Conservation (phyloP, 495 filamentous ascomycete species). For the Penicillium flavigenum region DNA sequence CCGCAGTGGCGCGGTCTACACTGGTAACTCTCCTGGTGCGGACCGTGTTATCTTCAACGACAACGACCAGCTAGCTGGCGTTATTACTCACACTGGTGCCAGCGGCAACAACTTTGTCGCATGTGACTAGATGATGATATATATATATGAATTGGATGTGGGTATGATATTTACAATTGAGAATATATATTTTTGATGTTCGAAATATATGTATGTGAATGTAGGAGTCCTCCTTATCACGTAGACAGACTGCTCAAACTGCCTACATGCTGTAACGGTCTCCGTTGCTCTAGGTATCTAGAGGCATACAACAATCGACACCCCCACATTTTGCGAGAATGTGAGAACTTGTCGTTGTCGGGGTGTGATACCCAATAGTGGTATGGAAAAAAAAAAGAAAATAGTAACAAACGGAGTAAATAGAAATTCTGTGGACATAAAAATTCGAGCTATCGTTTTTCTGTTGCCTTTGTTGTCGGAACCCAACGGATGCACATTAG, state of each 20-base stretch:
- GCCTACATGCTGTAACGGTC: constrained; percentile 25
- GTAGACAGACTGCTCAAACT: constrained; percentile 22
- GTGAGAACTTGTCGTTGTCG: constrained; percentile 33
- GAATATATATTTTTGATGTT: background rate
- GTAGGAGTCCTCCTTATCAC: constrained; percentile 28
- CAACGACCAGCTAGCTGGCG: constrained; percentile 49
- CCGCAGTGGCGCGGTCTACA: constrained; percentile 52
- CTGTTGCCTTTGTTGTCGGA: background rate
- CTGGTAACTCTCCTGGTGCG: constrained; percentile 64
- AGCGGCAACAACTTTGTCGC: constrained; percentile 64
- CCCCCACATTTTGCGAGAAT: constrained; percentile 25
- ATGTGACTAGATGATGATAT: constrained; percentile 42
- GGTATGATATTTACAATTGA: background rate
- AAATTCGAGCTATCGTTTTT: background rate
- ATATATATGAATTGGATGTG: background rate
- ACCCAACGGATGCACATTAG: background rate
- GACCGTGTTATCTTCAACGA: constrained; percentile 70
- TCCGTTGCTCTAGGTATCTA: constrained; percentile 33
- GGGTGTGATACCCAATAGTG: constrained; percentile 28
- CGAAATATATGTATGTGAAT: constrained; percentile 8
- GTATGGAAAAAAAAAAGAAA: background rate
- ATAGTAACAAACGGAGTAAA: background rate
- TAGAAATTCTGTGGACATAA: background rate
- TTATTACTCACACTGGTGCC: constrained; percentile 70
- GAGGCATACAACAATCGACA: constrained; percentile 39